phyloP scores from a whole-genome alignment of 2,329 filamentous ascomycete genomes.

The Sarocladium kiliense region DNA sequence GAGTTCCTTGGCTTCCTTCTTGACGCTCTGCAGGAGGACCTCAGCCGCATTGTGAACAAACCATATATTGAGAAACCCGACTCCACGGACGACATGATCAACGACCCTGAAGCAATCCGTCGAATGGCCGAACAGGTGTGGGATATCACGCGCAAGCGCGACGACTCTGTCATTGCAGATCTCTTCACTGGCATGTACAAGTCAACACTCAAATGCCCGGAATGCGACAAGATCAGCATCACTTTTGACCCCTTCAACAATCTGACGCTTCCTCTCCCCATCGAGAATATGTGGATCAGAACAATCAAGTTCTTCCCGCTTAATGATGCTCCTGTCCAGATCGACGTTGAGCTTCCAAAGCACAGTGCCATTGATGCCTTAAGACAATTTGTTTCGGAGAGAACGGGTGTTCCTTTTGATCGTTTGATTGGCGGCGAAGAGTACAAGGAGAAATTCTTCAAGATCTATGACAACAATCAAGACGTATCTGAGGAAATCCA shows the following conservation, averaged over 20 bases:
- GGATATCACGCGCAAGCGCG: slow-evolving; percentile 85
- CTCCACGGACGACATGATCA: slow-evolving; percentile 92
- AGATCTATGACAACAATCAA: slow-evolving; percentile 66
- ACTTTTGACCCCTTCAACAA: slow-evolving; percentile 98
- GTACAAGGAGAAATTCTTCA: slow-evolving; percentile 81
- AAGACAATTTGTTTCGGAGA: slow-evolving; percentile 65
- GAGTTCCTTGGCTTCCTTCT: slow-evolving; percentile 94
- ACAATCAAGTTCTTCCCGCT: slow-evolving; percentile 74
- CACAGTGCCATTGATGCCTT: slow-evolving; percentile 63
- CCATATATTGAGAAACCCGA: slow-evolving; percentile 97
- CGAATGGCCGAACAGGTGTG: slow-evolving; percentile 85
- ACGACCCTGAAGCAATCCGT: slow-evolving; percentile 72
- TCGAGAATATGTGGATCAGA: slow-evolving; percentile 76
- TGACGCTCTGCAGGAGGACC: slow-evolving; percentile 89
- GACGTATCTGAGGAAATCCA: slow-evolving; percentile 69
- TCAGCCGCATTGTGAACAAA: slow-evolving; percentile 91
- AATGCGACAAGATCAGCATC: slow-evolving; percentile 92
- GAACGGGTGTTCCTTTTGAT: slow-evolving; percentile 58
- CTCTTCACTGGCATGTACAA: slow-evolving; percentile 98
- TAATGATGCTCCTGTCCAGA: slow-evolving; percentile 61
- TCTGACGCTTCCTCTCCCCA: slow-evolving; percentile 81
- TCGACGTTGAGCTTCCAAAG: slow-evolving; percentile 77
- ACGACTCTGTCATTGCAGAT: slow-evolving; percentile 92
- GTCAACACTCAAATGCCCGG: slow-evolving; percentile 88
- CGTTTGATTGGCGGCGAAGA: slow-evolving; percentile 78